Base-by-base conservation (phyloP, 371 early-diverging fungal genomes). In the Zychaea mexicana region DNA sequence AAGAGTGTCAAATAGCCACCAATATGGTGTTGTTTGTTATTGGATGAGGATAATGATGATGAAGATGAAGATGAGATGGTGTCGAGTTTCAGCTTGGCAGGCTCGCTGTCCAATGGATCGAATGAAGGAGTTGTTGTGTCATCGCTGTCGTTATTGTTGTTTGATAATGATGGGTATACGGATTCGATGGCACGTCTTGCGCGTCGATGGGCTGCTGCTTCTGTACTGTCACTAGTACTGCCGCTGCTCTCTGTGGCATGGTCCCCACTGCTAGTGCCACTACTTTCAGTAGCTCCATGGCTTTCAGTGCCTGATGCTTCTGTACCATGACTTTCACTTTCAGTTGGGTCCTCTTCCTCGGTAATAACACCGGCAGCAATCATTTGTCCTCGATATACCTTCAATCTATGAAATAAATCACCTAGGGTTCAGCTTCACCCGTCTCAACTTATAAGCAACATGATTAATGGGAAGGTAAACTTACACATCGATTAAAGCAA, bases 401-500 rank as follows among this genome's bases (percentile, higher is more conserved):
- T 71, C 7, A 81, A 67, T 9, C 81, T 80, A 60, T 9, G 26
- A 38, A 10, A 30, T 27, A 24, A 30, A 54, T 15, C 33, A 22
- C 15, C 58, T 7, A 27, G 15, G 22, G 2, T n/a, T 47, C 2
- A 52, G 4, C 24, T 27, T 52, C 21, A 52, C 13, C 27, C 15
- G 24, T 24, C 21, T 52, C 2, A 22, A 22, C 2, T 10, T 9
- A 9, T 2, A 26, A 30, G 52, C 13, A 30, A 32, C 22, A n/a
- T n/a, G n/a, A n/a, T n/a, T n/a, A n/a, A n/a, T n/a, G n/a, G n/a
- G n/a, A n/a, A n/a, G n/a, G n/a, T n/a, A n/a, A 2, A 54, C 74
- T 64, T 74, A 81, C 79, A 75, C 73, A 61, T 81, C 74, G 32
- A 75, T 78, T 17, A 81, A 52, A 3, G 82, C 65, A 46, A 81